Percentiles rank a stretch among this genome's conserved stretches.
These are phyloP conservation scores for Scopulariopsis brevicaulis DNA, from an alignment of 2,329 filamentous ascomycete genomes.

Conservation along the genomic window DNA sequence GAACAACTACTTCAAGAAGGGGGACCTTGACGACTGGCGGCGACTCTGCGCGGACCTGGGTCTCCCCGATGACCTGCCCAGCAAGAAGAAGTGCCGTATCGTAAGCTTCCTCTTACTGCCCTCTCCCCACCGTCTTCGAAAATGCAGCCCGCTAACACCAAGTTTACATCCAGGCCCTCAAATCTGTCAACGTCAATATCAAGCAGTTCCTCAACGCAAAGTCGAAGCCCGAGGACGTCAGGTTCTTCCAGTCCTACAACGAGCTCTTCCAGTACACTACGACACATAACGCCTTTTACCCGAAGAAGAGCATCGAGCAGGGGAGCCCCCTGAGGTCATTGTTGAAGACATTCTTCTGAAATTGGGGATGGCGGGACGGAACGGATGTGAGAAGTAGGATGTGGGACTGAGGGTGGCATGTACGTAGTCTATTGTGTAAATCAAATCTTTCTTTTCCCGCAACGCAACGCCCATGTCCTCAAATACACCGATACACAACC, in stretches of 20 bases:
- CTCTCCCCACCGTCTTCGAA: neutral
- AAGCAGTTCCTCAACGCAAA: constrained; percentile 30
- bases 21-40: constrained; percentile 28
- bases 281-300: constrained; percentile 25
- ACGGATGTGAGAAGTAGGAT: neutral
- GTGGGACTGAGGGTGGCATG: no score
- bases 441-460: neutral
- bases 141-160: neutral
- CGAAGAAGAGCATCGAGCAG: constrained; percentile 27
- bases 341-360: constrained; percentile 17
- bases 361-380: neutral
- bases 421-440: neutral
- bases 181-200: constrained; percentile 34
- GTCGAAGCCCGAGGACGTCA: constrained; percentile 12
- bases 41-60: constrained; percentile 30
- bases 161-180: constrained; percentile 13
- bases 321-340: constrained; percentile 26
- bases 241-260: constrained; percentile 17
- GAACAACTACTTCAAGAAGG: constrained; percentile 17
- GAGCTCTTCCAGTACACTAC: constrained; percentile 24
- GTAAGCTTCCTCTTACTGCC: constrained; percentile 16
- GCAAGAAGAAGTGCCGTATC: constrained; percentile 31
- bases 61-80: constrained; percentile 21
- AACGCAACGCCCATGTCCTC: neutral
- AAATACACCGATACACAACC: neutral